phyloP scores from a whole-genome alignment of 495 filamentous ascomycete species.

The Penicillium arizonense region DNA sequence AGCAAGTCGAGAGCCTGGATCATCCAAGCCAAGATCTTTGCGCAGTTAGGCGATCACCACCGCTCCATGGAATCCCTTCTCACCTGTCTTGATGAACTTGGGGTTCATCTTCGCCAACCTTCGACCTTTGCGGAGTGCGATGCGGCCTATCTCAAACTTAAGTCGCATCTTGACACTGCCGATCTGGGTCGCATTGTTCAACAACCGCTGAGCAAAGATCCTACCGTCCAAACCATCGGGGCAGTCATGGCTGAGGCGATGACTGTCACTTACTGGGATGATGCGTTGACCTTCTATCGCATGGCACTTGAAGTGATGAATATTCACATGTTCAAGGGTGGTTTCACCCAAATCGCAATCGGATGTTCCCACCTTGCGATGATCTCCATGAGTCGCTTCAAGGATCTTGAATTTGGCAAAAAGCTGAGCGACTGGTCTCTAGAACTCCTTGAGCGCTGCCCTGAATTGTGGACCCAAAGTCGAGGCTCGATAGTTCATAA shows the following conservation, averaged over 20 bases:
- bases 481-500: slow-evolving; percentile 70
- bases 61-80: slow-evolving; percentile 67
- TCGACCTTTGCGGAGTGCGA: slow-evolving; percentile 77
- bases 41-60: slow-evolving; percentile 66
- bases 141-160: slow-evolving; percentile 60
- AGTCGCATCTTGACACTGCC: slow-evolving; percentile 55
- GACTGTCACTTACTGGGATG: slow-evolving; percentile 80
- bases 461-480: slow-evolving; percentile 67
- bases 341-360: slow-evolving; percentile 72
- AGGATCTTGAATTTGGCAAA: slow-evolving; percentile 65
- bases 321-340: slow-evolving; percentile 61
- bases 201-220: slow-evolving; percentile 51
- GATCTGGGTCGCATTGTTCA: slow-evolving; percentile 54
- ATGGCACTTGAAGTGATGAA: slow-evolving; percentile 69
- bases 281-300: slow-evolving; percentile 72
- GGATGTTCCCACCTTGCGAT: slow-evolving; percentile 73
- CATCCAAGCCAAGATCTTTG: slow-evolving; percentile 70
- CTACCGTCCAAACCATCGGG: slow-evolving; percentile 61
- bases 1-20: slow-evolving; percentile 80
- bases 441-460: slow-evolving; percentile 62
- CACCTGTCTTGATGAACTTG: slow-evolving; percentile 65
- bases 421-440: slow-evolving; percentile 64
- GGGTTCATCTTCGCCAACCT: slow-evolving; percentile 58
- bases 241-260: slow-evolving; percentile 74
- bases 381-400: slow-evolving; percentile 70